Evolutionary conservation across 1,284 basidiomycete species (phyloP).

Genomic region (Irpex sp.): DNA sequence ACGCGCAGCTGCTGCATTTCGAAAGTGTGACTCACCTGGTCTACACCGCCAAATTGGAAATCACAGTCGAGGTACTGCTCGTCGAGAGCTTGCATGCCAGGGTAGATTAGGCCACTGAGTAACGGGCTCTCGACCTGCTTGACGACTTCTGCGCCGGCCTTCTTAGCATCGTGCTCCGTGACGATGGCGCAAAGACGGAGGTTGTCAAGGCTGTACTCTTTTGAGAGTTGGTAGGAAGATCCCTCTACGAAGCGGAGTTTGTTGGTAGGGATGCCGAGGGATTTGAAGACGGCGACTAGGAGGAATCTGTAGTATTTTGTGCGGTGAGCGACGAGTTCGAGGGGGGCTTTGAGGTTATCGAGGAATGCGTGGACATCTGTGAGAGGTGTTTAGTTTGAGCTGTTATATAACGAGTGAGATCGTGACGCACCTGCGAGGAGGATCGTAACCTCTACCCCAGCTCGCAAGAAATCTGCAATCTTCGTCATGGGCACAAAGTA

Average conservation of each 20-base stretch:
- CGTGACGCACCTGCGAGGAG: slow-evolving; percentile 74
- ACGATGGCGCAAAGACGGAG: slow-evolving; percentile 89
- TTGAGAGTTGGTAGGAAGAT: slow-evolving; percentile 88
- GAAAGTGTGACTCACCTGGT: slow-evolving; percentile 63
- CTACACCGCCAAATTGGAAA: slow-evolving; percentile 98
- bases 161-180: slow-evolving; percentile 95
- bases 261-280: slow-evolving; percentile 89
- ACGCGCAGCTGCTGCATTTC: no score
- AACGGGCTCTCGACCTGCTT: slow-evolving; percentile 95
- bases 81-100: slow-evolving; percentile 94
- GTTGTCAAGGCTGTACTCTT: slow-evolving; percentile 94
- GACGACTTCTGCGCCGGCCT: slow-evolving; percentile 99
- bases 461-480: slow-evolving; percentile 94
- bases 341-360: slow-evolving; percentile 95
- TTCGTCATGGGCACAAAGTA: slow-evolving; percentile 97
- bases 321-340: slow-evolving; percentile 89
- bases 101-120: slow-evolving; percentile 92
- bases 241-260: slow-evolving; percentile 87
- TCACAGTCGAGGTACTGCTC: slow-evolving; percentile 96
- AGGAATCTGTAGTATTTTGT: slow-evolving; percentile 90
- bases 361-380: slow-evolving; percentile 96
- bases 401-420: neutral
- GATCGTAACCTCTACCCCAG: slow-evolving; percentile 89
- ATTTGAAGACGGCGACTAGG: slow-evolving; percentile 80
- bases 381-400: neutral